Conservation (phyloP, 305 asterid species). For the Solanum hybrid region DNA sequence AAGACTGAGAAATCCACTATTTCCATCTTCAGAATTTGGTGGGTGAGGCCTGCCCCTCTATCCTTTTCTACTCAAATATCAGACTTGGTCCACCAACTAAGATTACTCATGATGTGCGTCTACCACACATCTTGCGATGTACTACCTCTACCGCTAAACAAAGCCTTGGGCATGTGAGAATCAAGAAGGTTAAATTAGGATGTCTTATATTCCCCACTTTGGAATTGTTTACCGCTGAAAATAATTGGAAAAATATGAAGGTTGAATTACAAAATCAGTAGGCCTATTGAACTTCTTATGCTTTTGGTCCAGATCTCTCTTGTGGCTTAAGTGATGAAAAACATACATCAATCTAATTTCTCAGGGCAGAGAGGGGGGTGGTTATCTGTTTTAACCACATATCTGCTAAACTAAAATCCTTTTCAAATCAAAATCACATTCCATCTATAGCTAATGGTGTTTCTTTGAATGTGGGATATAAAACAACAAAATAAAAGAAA, state of each 20-base stretch:
- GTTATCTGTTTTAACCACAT: background rate
- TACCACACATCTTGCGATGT: background rate
- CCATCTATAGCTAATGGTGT: background rate
- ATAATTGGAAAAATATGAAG: background rate
- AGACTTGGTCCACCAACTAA: background rate
- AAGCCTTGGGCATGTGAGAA: background rate
- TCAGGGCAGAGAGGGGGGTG: background rate
- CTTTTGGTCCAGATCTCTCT: background rate
- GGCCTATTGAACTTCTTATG: background rate
- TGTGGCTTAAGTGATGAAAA: background rate
- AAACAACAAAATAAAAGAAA: background rate
- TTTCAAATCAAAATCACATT: background rate
- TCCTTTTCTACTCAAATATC: background rate
- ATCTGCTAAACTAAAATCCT: background rate
- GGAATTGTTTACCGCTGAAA: background rate
- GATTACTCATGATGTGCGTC: background rate
- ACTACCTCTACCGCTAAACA: background rate
- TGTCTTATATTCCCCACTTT: background rate
- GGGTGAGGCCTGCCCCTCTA: background rate
- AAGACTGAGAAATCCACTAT: background rate
- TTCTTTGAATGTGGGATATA: background rate
- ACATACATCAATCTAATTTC: background rate
- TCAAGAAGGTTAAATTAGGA: background rate
- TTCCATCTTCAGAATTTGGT: background rate
- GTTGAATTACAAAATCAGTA: background rate